These are phyloP conservation scores for Trebouxia sp. DNA, from an alignment of 139 green algal species.

Conservation along the genomic window DNA sequence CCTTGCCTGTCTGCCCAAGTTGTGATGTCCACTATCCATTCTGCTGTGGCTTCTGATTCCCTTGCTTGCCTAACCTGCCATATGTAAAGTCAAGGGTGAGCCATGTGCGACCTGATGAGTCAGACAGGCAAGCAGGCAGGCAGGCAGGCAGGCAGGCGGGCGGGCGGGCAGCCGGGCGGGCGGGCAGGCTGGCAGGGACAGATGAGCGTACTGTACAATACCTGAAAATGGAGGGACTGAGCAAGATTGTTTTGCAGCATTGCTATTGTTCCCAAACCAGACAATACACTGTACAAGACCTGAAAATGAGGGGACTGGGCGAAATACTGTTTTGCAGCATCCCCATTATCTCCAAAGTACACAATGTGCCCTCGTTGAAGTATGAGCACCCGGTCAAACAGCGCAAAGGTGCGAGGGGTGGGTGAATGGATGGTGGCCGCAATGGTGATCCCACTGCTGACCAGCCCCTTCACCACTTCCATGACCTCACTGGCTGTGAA, in stretches of 20 bases:
- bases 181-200: too few species aligned
- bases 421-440: constrained; percentile 75
- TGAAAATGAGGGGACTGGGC: constrained; percentile 31
- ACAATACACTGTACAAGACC: too few species aligned
- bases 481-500: constrained; percentile 76
- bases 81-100: too few species aligned
- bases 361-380: constrained; percentile 40
- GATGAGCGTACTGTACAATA: too few species aligned
- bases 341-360: constrained; percentile 61
- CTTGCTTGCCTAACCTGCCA: neutral
- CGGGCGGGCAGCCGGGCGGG: too few species aligned
- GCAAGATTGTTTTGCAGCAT: neutral
- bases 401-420: constrained; percentile 64
- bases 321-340: constrained; percentile 50
- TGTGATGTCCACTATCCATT: constrained; percentile 61
- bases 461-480: constrained; percentile 36
- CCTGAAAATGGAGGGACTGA: too few species aligned
- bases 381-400: constrained; percentile 71
- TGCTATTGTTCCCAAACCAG: too few species aligned
- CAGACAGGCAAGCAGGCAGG: too few species aligned
- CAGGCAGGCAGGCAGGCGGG: too few species aligned
- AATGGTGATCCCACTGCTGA: constrained; percentile 55
- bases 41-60: constrained; percentile 55
- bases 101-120: too few species aligned
- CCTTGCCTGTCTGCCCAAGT: constrained; percentile 52